A percentile compares a stretch with the other conserved stretches of the same genome.
phyloP scores from a whole-genome alignment of 2,329 filamentous ascomycete genomes.

The Chrysoporthe deuterocubensis region DNA sequence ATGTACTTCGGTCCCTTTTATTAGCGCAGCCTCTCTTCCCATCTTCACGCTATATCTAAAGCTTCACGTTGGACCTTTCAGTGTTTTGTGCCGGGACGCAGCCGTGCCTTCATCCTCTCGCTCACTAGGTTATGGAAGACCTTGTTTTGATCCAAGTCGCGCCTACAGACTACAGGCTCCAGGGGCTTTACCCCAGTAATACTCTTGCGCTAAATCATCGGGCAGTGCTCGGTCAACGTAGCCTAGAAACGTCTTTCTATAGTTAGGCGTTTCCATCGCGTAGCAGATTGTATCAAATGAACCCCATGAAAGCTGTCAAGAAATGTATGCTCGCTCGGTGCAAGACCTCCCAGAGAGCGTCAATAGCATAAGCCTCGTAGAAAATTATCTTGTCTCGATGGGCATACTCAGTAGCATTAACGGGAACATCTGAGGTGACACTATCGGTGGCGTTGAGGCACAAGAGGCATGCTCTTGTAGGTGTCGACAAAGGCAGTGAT shows the following conservation, averaged over 20 bases:
- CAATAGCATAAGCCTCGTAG: constrained; percentile 64
- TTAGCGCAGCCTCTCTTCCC: too few relatives aligned
- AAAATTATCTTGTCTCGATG: constrained; percentile 68
- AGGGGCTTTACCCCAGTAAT: constrained; percentile 61
- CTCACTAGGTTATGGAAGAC: constrained; percentile 55
- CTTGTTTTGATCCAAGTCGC: constrained; percentile 54
- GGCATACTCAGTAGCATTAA: constrained; percentile 61
- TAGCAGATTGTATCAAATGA: constrained; percentile 41
- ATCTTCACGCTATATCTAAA: background rate
- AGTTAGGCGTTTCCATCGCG: constrained; percentile 35
- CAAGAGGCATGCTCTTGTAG: constrained; percentile 52
- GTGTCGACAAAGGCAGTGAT: constrained; percentile 60
- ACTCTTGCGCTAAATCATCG: constrained; percentile 44
- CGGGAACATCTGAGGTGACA: constrained; percentile 58
- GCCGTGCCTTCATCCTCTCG: background rate
- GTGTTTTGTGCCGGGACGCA: too few relatives aligned
- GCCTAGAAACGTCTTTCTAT: constrained; percentile 60
- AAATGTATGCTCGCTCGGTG: constrained; percentile 49
- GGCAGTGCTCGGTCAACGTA: constrained; percentile 60
- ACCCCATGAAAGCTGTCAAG: constrained; percentile 53
- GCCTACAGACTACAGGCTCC: constrained; percentile 53
- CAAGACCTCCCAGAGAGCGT: constrained; percentile 43
- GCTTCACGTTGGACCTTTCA: background rate
- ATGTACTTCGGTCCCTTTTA: too few relatives aligned
- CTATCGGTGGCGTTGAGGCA: constrained; percentile 67